These are phyloP conservation scores for Xylaria sp. DNA, from an alignment of 2,329 filamentous ascomycete genomes.

Conservation along the genomic window DNA sequence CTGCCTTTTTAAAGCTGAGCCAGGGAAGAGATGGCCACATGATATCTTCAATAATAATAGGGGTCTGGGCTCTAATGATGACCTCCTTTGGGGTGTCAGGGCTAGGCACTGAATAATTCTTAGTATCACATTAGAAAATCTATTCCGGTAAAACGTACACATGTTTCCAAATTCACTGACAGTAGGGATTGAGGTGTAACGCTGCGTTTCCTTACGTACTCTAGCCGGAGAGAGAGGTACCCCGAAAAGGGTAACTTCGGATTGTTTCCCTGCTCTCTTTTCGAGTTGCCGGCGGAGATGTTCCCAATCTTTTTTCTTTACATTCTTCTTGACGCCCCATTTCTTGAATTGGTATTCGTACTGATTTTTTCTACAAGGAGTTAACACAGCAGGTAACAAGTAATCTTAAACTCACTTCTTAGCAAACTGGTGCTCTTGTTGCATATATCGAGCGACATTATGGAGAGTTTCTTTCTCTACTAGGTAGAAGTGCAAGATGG, in stretches of 20 bases:
- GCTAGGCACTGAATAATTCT: neutral
- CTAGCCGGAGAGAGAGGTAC: constrained; percentile 7
- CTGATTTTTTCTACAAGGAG: neutral
- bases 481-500: constrained; percentile 9
- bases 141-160: neutral
- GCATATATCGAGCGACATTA: constrained; percentile 14
- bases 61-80: constrained; percentile 2
- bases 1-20: constrained; percentile 21
- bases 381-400: neutral
- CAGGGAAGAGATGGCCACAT: constrained; percentile 20
- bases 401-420: constrained; percentile 8
- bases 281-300: constrained; percentile 3
- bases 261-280: constrained; percentile 1
- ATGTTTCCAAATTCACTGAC: constrained; percentile 9
- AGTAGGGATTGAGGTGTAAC: constrained; percentile 26
- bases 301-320: constrained; percentile 3
- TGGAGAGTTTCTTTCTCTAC: constrained; percentile 4
- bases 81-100: neutral
- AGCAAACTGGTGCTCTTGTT: constrained; percentile 11
- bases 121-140: neutral
- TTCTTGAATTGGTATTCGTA: constrained; percentile 30
- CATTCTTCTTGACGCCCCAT: constrained; percentile 25
- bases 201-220: constrained; percentile 1
- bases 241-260: constrained; percentile 6
- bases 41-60: neutral